Percentiles rank a stretch among this genome's conserved stretches.
Evolutionary conservation across 345 rosid genomes (phyloP).

Genomic region (Laguncularia racemosa): DNA sequence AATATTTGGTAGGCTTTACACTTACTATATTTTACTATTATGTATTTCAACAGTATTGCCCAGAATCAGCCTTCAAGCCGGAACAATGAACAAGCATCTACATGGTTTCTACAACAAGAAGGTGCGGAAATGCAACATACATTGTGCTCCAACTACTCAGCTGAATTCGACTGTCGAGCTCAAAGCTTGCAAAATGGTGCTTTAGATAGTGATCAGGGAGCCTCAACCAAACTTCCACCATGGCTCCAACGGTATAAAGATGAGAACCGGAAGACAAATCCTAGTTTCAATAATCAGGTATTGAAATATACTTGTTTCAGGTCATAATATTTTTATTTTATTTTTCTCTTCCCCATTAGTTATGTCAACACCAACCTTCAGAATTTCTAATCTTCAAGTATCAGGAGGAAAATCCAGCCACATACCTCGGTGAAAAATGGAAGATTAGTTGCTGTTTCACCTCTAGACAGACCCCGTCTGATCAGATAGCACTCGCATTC

Average conservation of each 20-base stretch:
- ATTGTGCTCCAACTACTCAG: not conserved
- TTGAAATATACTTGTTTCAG: constrained; percentile 16
- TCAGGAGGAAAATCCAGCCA: constrained; percentile 41
- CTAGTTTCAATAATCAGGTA: constrained; percentile 23
- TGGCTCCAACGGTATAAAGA: constrained; percentile 78
- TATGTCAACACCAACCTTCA: not conserved
- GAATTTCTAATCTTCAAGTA: not conserved
- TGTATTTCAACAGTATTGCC: too few species aligned
- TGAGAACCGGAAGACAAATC: constrained; percentile 23
- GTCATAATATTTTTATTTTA: not conserved
- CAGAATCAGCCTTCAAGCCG: too few species aligned
- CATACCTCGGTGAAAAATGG: constrained; percentile 59
- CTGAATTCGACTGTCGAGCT: constrained; percentile 42
- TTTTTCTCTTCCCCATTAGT: not conserved
- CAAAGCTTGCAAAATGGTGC: constrained; percentile 21
- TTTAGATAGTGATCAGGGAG: constrained; percentile 19
- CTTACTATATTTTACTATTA: too few species aligned
- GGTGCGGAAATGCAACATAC: too few species aligned
- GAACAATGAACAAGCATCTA: too few species aligned
- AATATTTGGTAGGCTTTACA: too few species aligned
- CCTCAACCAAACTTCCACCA: constrained; percentile 48
- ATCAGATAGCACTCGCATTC: constrained; percentile 40
- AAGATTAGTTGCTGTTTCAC: constrained; percentile 46
- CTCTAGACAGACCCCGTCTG: constrained; percentile 34
- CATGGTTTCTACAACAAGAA: too few species aligned